These are phyloP conservation scores for Phragmites australis DNA, from an alignment of 176 grass and related monocot species.

Conservation along the genomic window DNA sequence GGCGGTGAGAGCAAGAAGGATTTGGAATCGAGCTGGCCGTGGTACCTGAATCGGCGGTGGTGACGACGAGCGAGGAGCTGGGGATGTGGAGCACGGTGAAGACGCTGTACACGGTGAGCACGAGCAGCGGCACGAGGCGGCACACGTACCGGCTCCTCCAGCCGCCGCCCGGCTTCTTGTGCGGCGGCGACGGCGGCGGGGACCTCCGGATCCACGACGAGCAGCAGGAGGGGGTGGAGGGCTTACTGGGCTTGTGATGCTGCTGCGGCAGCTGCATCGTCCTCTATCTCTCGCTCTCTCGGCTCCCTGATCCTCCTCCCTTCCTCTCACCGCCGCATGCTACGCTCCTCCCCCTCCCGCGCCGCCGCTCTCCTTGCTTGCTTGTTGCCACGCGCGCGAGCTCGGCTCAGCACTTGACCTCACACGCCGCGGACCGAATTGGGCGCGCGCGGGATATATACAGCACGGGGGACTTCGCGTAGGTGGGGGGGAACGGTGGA, in stretches of 20 bases:
- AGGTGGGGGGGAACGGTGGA: neutral
- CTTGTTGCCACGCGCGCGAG: conserved; percentile 4
- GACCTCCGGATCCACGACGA: conserved; percentile 58
- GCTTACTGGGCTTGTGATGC: conserved; percentile 49
- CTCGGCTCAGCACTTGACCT: neutral
- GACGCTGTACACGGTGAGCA: conserved; percentile 66
- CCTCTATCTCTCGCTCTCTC: neutral
- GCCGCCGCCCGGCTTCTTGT: conserved; percentile 39
- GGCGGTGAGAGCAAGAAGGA: neutral
- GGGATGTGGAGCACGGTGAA: conserved; percentile 61
- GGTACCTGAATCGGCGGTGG: conserved; percentile 62
- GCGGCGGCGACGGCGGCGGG: conserved; percentile 55
- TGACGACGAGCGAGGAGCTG: conserved; percentile 58
- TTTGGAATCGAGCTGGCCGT: neutral
- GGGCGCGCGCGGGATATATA: neutral
- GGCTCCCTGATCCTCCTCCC: conserved; percentile 22
- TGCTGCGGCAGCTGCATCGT: conserved; percentile 55
- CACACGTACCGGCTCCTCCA: conserved; percentile 45
- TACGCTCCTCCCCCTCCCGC: too few species aligned
- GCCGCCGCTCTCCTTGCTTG: neutral
- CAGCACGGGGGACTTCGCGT: neutral
- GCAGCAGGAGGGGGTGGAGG: conserved; percentile 3
- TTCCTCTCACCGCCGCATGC: conserved; percentile 31
- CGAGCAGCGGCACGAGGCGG: conserved; percentile 58
- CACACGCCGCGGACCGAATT: conserved; percentile 3